Evolutionary conservation across 805 yeast species (phyloP), one percentile per base, ranked within the genome.

Genomic region (Candida loeiensis): DNA sequence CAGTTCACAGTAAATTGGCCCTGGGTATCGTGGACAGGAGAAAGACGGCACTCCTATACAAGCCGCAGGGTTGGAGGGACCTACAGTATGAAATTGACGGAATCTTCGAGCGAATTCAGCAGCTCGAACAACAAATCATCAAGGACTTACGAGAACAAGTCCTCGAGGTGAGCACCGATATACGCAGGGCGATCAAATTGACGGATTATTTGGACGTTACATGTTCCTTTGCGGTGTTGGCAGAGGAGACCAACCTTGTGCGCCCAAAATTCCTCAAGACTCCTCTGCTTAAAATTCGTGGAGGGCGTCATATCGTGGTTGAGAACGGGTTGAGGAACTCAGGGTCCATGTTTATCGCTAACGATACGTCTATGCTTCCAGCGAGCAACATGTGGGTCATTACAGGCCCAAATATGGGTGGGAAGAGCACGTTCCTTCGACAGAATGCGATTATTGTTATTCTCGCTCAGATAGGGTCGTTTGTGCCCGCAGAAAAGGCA

Each of bases 221-320:
- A 1, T 63, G 79, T 9, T 82, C 95, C 0, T 85, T 93, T 60
- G 82, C 95, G 0, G 58, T 64, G 0, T 61, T 90, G 12, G 83
- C 97, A 0, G 56, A 60, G n/a, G 95, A 87, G 48, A 76, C 74
- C 45, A 64, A 75, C 22, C 69, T 89, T 34, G 79, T 74, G 0
- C 64, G 86, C 39, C 99, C 99, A 0, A 63, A 50, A 7, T 63
- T 91, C 16, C 73, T 74, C 22, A 61, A 73, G 2, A 64, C 76
- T 2, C 64, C 70, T 0, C 62, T 55, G 14, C 64, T 83, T 4
- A 64, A 72, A 0, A 74, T 89, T 7, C 53, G 54, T 1, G 74
- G 69, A 1, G 98, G 98, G 0, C 68, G 96, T 21, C 98, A 93
- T 58, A 55, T 86, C 11, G 89, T 88, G 12, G 98, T 91, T 2